Base-by-base conservation (phyloP, 257 asterid species). In the Solanum arcanum region DNA sequence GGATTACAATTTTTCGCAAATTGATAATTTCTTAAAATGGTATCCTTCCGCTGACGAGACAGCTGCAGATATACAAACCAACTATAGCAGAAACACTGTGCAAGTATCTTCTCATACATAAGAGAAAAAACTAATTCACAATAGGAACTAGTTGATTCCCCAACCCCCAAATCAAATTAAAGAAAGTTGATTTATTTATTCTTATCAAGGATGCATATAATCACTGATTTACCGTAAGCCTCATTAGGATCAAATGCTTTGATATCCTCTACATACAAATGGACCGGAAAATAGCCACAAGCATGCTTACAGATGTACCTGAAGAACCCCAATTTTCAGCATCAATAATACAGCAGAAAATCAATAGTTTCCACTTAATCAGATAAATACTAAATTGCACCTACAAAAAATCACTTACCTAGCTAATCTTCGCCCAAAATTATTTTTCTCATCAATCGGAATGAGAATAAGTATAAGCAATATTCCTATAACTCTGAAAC, bases 241-340 rank as follows among this genome's bases (percentile, higher is more conserved):
- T 95, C 94, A 74, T 94, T 93, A 83, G 99, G 97, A 92, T 97
- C 98, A 88, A 97, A 97, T 89, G 98, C 98, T 86, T 94, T 92
- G 91, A 94, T 93, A 89, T 97, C 98, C 91, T 97, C 99, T 78
- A 97, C 96, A 86, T 94, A 86, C 90, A 95, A 91, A 90, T 56
- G 88, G 91, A 97, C 87, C 7, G 99, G 99, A 93, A 97, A 97
- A 92, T 97, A 97, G 49, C 98, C 98, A 87, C 92, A 95, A 70
- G 91, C 98, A 87, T 94, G 96, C 93, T 94, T 95, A 89, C 98
- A 94, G 87, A 97, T 93, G 88, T 90, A 97, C 96, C 99, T 97
- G 98, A 87, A 33, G 69, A 87, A 20, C 23, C 37, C 72, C 80
- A 88, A 89, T 49, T 49, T 5, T 81, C 85, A 5, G 46, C 21